phyloP scores from a whole-genome alignment of 2,329 filamentous ascomycete species.

The Albophoma yamanashiensis region DNA sequence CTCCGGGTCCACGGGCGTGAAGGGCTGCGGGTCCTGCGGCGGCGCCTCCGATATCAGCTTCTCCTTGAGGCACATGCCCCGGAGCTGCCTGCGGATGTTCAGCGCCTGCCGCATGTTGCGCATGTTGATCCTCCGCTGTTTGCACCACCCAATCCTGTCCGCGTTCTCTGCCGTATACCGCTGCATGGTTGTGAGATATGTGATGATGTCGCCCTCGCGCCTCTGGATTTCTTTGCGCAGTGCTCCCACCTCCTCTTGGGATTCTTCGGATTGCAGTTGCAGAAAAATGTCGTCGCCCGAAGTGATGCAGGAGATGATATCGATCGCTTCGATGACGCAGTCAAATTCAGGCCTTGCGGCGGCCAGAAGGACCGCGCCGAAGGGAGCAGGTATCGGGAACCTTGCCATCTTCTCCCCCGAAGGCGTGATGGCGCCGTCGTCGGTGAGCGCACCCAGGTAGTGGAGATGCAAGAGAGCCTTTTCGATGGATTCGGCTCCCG shows the following conservation, averaged over 20 bases:
- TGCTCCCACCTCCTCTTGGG: conserved; percentile 40
- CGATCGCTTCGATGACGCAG: conserved; percentile 74
- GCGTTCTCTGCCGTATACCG: conserved; percentile 46
- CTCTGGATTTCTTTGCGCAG: conserved; percentile 46
- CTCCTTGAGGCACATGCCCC: conserved; percentile 42
- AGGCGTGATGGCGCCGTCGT: conserved; percentile 61
- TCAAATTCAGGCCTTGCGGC: conserved; percentile 59
- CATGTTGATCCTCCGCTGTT: conserved; percentile 41
- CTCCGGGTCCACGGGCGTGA: conserved; percentile 42
- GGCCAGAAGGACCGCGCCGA: conserved; percentile 74
- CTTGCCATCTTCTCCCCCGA: conserved; percentile 68
- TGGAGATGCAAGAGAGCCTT: conserved; percentile 74
- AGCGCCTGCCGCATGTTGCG: conserved; percentile 53
- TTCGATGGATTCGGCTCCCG: conserved; percentile 66
- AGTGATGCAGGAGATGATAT: conserved; percentile 61
- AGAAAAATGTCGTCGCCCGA: conserved; percentile 53
- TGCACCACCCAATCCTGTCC: conserved; percentile 48
- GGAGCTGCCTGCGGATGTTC: conserved; percentile 51
- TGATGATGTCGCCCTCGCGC: conserved; percentile 55
- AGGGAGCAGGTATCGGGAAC: conserved; percentile 71
- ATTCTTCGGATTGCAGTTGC: conserved; percentile 47
- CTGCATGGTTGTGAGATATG: conserved; percentile 53
- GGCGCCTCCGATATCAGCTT: conserved; percentile 35
- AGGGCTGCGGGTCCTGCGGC: conserved; percentile 43
- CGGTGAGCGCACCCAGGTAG: conserved; percentile 63